These are phyloP conservation scores for Yamadazyma philogaea DNA, from an alignment of 805 yeast genomes.

Conservation along the genomic window DNA sequence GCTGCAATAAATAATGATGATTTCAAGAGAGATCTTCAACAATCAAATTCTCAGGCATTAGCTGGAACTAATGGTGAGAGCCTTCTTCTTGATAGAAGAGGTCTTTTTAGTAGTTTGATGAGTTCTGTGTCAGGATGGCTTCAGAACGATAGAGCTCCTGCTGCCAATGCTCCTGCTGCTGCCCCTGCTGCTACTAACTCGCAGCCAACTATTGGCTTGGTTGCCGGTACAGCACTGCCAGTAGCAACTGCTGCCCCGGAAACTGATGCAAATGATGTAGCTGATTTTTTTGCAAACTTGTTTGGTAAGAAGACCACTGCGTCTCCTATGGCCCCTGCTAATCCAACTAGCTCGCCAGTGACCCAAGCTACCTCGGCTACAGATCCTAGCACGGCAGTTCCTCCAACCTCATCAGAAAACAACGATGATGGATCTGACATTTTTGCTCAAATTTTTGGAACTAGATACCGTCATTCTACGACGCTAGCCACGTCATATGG, in stretches of 20 bases:
- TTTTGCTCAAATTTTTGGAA: conserved; percentile 5
- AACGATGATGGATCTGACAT: conserved; percentile 1
- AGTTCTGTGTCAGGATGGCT: conserved; percentile 5
- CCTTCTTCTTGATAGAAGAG: conserved; percentile 2
- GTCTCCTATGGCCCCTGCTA: conserved; percentile 5
- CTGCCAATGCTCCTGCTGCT: conserved; percentile 5
- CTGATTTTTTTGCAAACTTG: conserved; percentile 14
- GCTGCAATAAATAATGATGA: conserved; percentile 13
- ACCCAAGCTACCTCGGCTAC: conserved; percentile 24
- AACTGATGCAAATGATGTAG: conserved; percentile 6
- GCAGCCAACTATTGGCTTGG: neutral
- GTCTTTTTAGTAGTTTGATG: conserved; percentile 10
- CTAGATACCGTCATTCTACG: neutral
- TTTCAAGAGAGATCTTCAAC: conserved; percentile 5
- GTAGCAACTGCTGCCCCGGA: neutral
- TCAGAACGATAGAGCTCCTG: neutral
- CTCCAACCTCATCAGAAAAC: conserved; percentile 5
- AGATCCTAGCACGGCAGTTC: neutral
- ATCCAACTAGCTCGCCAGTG: neutral
- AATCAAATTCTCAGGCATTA: conserved; percentile 2
- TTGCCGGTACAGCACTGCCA: neutral
- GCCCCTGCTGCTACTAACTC: conserved; percentile 8
- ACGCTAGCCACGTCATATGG: neutral
- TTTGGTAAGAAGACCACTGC: conserved; percentile 14
- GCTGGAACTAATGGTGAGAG: conserved; percentile 8